Conservation (phyloP, 1,139 yeast species). For the Hyphopichia buzzinii region DNA sequence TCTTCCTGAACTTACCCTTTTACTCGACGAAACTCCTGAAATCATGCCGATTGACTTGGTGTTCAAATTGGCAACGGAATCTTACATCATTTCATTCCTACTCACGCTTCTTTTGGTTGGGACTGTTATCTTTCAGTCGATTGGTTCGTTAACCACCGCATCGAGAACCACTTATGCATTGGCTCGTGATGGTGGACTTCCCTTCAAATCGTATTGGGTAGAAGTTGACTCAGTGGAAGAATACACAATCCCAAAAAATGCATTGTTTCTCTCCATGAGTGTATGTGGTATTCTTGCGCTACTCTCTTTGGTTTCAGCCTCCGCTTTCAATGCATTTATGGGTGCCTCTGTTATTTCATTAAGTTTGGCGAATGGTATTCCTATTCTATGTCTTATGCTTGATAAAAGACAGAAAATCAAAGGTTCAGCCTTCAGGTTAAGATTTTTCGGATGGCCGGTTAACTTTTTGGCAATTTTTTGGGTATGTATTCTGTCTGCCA, state of each 20-base stretch:
- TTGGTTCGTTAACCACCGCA: conserved; percentile 80
- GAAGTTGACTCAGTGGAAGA: conserved; percentile 61
- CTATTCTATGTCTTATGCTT: conserved; percentile 61
- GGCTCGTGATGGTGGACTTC: conserved; percentile 87
- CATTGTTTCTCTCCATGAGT: conserved; percentile 65
- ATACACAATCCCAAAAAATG: conserved; percentile 65
- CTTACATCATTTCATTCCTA: conserved; percentile 63
- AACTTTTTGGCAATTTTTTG: conserved; percentile 61
- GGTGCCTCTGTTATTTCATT: conserved; percentile 83
- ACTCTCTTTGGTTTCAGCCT: conserved; percentile 64
- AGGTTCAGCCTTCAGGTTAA: conserved; percentile 71
- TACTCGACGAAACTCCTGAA: conserved; percentile 61
- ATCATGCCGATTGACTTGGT: conserved; percentile 66
- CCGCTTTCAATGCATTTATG: conserved; percentile 82
- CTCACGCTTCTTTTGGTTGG: conserved; percentile 67
- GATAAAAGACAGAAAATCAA: conserved; percentile 60
- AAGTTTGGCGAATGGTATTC: conserved; percentile 76
- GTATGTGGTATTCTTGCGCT: conserved; percentile 62
- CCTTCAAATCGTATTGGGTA: conserved; percentile 64
- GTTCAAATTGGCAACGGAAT: conserved; percentile 67
- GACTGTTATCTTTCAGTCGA: conserved; percentile 72
- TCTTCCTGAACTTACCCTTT: conserved; percentile 57
- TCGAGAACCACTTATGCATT: conserved; percentile 85
- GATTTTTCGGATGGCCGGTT: conserved; percentile 63
- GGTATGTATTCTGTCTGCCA: conserved; percentile 57